These are phyloP conservation scores for Nitzschia palea DNA, from an alignment of 108 stramenopile genomes.

Conservation along the genomic window DNA sequence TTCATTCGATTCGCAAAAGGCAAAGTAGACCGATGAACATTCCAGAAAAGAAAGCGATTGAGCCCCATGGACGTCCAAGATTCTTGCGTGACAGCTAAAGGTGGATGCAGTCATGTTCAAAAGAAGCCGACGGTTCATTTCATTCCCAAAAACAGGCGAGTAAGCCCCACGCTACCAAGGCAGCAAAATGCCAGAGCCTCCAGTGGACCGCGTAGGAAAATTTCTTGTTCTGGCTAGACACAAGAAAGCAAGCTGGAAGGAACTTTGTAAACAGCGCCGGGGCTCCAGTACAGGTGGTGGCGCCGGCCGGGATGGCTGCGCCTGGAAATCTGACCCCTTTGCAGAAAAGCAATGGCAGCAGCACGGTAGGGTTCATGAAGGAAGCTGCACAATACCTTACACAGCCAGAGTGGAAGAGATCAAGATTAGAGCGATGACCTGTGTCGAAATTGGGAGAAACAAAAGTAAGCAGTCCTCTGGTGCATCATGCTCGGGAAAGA, in stretches of 20 bases:
- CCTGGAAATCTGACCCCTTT: neutral
- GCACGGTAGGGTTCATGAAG: conserved; percentile 80
- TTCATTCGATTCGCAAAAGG: conserved; percentile 55
- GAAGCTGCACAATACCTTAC: conserved; percentile 65
- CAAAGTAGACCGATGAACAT: conserved; percentile 10
- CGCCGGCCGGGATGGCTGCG: conserved; percentile 8
- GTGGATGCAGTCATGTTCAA: conserved; percentile 27
- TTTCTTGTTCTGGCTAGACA: conserved; percentile 86
- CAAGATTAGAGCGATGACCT: conserved; percentile 86
- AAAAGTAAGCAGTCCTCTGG: conserved; percentile 64
- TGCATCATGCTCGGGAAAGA: conserved; percentile 85
- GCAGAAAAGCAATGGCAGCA: conserved; percentile 47
- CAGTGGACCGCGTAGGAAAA: conserved; percentile 50
- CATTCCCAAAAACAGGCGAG: conserved; percentile 17
- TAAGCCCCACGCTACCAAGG: neutral
- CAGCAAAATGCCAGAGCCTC: conserved; percentile 1
- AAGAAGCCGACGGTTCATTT: conserved; percentile 78
- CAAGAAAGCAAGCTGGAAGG: conserved; percentile 88
- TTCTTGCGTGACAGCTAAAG: conserved; percentile 36
- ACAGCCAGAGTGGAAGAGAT: conserved; percentile 88
- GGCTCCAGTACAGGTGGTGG: conserved; percentile 10
- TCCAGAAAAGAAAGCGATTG: neutral
- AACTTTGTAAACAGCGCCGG: conserved; percentile 47
- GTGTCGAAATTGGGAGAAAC: conserved; percentile 46
- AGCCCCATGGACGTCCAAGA: conserved; percentile 80